Conservation (phyloP, 2,329 filamentous ascomycete genomes). For the Xylariaceae sp. region DNA sequence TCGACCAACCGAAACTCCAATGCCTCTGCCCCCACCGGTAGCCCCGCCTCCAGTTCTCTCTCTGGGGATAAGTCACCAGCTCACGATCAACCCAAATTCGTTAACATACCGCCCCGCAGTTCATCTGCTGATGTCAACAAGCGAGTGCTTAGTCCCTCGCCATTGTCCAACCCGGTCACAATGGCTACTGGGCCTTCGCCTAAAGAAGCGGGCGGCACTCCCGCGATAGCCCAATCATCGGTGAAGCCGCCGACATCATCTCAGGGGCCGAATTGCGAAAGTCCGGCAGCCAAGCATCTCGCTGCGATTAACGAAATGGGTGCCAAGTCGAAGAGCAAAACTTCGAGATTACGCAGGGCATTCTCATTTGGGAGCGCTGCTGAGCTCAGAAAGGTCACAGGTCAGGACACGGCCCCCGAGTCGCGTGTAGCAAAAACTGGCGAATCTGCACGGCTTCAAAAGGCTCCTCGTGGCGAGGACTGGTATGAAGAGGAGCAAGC, state of each 20-base stretch:
- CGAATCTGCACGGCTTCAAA: slow-evolving; percentile 56
- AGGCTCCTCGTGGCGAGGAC: slow-evolving; percentile 56
- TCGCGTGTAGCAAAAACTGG: slow-evolving; percentile 20
- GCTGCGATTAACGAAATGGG: slow-evolving; percentile 83
- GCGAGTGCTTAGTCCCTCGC: slow-evolving; percentile 62
- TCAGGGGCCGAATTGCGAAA: slow-evolving; percentile 39
- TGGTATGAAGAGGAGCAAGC: slow-evolving; percentile 82
- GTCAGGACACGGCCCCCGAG: slow-evolving; percentile 45
- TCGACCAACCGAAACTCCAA: slow-evolving; percentile 54
- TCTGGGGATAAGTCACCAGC: slow-evolving; percentile 42
- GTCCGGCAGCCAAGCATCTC: slow-evolving; percentile 77
- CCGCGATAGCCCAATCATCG: slow-evolving; percentile 30
- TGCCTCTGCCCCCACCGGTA: slow-evolving; percentile 44
- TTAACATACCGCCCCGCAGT: slow-evolving; percentile 55
- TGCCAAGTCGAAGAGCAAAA: slow-evolving; percentile 73
- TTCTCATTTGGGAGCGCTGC: slow-evolving; percentile 96
- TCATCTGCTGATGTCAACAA: slow-evolving; percentile 63
- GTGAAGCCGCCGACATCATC: slow-evolving; percentile 28
- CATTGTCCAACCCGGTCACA: slow-evolving; percentile 64
- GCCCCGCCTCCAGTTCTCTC: slow-evolving; percentile 43
- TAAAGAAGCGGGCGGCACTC: slow-evolving; percentile 35
- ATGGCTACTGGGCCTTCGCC: slow-evolving; percentile 51
- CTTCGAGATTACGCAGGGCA: slow-evolving; percentile 76
- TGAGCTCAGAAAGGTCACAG: slow-evolving; percentile 73
- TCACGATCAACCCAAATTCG: slow-evolving; percentile 49